Percentiles rank a stretch among this genome's conserved stretches.
Conservation (phyloP, 495 filamentous ascomycete genomes). For the Hypomontagnella submonticulosa region DNA sequence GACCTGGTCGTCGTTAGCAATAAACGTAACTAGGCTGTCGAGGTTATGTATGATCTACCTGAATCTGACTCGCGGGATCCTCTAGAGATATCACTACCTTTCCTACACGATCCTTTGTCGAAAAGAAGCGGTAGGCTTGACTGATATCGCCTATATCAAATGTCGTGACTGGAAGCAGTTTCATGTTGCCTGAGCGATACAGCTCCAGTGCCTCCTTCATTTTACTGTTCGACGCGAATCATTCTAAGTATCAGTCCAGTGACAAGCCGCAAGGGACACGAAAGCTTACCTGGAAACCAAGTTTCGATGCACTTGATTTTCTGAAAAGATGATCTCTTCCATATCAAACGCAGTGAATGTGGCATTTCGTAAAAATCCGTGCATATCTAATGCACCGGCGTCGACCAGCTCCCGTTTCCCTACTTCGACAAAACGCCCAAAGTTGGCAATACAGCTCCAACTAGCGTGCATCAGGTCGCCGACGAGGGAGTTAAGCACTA, state of each 20-base stretch:
- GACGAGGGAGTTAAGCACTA: slow-evolving; percentile 63
- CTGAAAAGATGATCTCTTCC: slow-evolving; percentile 18
- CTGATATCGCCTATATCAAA: slow-evolving; percentile 26
- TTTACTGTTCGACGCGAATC: background rate
- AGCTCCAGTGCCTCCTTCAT: slow-evolving; percentile 21
- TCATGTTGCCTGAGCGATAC: slow-evolving; percentile 19
- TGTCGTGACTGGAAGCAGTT: slow-evolving; percentile 8
- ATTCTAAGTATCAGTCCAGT: background rate
- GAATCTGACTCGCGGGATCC: slow-evolving; percentile 33
- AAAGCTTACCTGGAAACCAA: background rate
- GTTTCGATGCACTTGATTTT: slow-evolving; percentile 13
- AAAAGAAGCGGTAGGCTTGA: slow-evolving; percentile 37
- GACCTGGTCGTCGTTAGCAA: slow-evolving; percentile 10
- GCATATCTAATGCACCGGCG: slow-evolving; percentile 48
- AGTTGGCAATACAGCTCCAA: slow-evolving; percentile 59
- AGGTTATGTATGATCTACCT: background rate
- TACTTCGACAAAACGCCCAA: slow-evolving; percentile 65
- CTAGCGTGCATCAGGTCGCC: slow-evolving; percentile 61
- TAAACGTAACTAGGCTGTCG: background rate
- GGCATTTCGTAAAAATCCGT: slow-evolving; percentile 45
- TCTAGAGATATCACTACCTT: slow-evolving; percentile 61
- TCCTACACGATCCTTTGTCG: slow-evolving; percentile 53
- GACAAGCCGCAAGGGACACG: background rate
- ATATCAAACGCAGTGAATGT: slow-evolving; percentile 48
- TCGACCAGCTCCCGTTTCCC: slow-evolving; percentile 52